Evolutionary conservation across 345 rosid genomes (phyloP), one percentile per base, ranked within the genome.

Genomic region (Lepidium africanum): DNA sequence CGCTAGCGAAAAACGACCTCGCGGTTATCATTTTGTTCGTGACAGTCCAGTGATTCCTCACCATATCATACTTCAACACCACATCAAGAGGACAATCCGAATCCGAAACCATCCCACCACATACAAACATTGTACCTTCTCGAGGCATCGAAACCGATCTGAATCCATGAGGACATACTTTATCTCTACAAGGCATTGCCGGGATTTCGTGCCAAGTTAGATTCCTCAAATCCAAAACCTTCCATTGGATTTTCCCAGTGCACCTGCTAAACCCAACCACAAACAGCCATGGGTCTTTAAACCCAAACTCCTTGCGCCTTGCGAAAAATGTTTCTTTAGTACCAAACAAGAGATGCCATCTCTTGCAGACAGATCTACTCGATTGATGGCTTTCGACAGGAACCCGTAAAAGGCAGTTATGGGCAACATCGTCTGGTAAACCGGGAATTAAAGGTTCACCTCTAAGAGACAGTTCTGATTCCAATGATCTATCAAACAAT

Each of bases 61-160:
- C 86, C 81, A 91, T 81, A 73, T 91, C 94, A 36, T 85, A 91
- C 80, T 87, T 91, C 78, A 87, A 74, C 54, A 87, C 90, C 77
- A 80, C 42, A 73, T 87, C 96, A 42, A 91, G 93, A 25, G 93
- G 96, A 23, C 85, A 82, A 48, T 88, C 87, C 1, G 86, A 85
- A 69, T 91, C 91, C 10, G 90, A 86, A 45, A 81, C 90, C 90
- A 83, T 83, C 6, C 98, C 94, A 0, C 98, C 98, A 67, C 96
- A 92, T 33, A 89, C 89, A 71, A 89, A 84, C 60, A 92, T 84
- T 5, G 87, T 75, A 39, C 89, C 85, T 56, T 87, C 85, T 0
- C 5, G 49, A 12, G 96, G 87, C 66, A 86, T 71, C 1, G 94
- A 81, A 47, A 82, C 86, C 33, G 91, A 83, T 67, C 94, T 77